phyloP scores from a whole-genome alignment of 2,329 filamentous ascomycete genomes.

The Thielaviopsis ethacetica region DNA sequence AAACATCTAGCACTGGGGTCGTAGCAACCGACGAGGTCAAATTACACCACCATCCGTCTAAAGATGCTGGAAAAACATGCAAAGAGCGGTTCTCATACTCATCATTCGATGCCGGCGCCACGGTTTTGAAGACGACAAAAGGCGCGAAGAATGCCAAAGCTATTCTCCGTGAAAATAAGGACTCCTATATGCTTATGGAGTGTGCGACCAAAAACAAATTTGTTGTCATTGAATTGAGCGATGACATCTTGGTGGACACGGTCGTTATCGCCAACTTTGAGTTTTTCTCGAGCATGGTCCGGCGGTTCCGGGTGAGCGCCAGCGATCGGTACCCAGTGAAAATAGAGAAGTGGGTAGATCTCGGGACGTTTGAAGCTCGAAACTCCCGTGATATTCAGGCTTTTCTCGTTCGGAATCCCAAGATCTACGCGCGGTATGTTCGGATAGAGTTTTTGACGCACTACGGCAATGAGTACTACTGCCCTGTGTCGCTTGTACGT shows the following conservation, averaged over 20 bases:
- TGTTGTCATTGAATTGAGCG: slow-evolving; percentile 83
- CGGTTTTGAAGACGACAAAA: slow-evolving; percentile 74
- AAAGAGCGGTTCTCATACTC: slow-evolving; percentile 97
- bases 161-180: slow-evolving; percentile 89
- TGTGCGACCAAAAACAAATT: slow-evolving; percentile 82
- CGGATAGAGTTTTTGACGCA: slow-evolving; percentile 84
- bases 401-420: slow-evolving; percentile 82
- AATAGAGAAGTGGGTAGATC: slow-evolving; percentile 72
- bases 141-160: slow-evolving; percentile 78
- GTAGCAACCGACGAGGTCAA: neutral
- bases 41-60: slow-evolving; percentile 44
- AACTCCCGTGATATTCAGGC: slow-evolving; percentile 91
- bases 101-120: slow-evolving; percentile 92
- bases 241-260: slow-evolving; percentile 75
- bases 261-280: slow-evolving; percentile 97
- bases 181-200: slow-evolving; percentile 93
- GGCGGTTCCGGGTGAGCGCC: slow-evolving; percentile 78
- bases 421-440: slow-evolving; percentile 90
- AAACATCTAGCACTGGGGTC: neutral
- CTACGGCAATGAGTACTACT: slow-evolving; percentile 94
- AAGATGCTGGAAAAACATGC: slow-evolving; percentile 91
- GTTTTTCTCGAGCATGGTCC: slow-evolving; percentile 96
- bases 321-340: slow-evolving; percentile 93
- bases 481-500: slow-evolving; percentile 74
- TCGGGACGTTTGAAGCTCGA: slow-evolving; percentile 78